A percentile compares a stretch with the other conserved stretches of the same genome.
phyloP scores from a whole-genome alignment of 441 rosid genomes.

The Croton laevigatus region DNA sequence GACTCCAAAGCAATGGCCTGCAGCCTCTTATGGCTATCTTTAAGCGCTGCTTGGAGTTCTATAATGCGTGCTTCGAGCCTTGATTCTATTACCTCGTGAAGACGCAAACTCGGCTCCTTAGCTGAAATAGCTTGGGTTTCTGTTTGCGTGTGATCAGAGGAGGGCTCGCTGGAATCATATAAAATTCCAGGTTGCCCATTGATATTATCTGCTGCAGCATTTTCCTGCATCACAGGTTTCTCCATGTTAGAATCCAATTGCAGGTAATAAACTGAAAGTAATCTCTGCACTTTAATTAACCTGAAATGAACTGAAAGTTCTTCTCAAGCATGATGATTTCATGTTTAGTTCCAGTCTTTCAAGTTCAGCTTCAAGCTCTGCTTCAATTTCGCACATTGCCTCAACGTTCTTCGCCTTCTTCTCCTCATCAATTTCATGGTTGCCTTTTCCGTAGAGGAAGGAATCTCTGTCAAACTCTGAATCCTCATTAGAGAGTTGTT shows the following conservation, averaged over 20 bases:
- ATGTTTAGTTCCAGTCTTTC: constrained; percentile 30
- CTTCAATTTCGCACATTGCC: constrained; percentile 38
- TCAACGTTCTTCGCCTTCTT: constrained; percentile 16
- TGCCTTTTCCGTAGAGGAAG: neutral
- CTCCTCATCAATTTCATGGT: too few relatives aligned
- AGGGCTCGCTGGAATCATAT: constrained; percentile 6
- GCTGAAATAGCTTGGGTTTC: constrained; percentile 26
- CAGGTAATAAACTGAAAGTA: neutral
- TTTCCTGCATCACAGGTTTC: constrained; percentile 15
- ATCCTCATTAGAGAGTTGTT: constrained; percentile 18
- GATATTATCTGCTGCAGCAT: constrained; percentile 6
- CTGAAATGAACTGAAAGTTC: constrained; percentile 15
- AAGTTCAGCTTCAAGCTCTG: constrained; percentile 44
- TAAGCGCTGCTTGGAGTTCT: constrained; percentile 37
- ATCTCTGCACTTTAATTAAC: too few relatives aligned
- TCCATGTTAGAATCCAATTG: constrained; percentile 19
- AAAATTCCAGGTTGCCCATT: constrained; percentile 2
- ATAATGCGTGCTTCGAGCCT: constrained; percentile 30
- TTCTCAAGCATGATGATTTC: constrained; percentile 21
- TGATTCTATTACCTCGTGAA: constrained; percentile 37
- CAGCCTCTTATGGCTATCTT: constrained; percentile 28
- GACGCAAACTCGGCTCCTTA: constrained; percentile 33
- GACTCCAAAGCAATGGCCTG: constrained; percentile 12
- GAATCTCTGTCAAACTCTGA: neutral
- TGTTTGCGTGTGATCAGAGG: neutral